Conservation (phyloP, 768 basidiomycete species). For the Agaricus subrufescens region DNA sequence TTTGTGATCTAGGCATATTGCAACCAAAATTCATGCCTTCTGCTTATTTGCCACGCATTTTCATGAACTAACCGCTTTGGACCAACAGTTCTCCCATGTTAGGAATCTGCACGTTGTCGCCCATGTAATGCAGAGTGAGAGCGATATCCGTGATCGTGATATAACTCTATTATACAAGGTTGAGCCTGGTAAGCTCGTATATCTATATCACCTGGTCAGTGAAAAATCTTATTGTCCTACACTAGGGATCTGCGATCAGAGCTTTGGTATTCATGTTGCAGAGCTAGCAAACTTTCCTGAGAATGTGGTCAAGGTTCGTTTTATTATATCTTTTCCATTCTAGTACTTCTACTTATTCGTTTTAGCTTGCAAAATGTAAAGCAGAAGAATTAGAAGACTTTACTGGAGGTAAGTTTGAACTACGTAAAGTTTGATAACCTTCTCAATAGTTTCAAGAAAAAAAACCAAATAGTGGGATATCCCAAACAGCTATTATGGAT, state of each 20-base stretch:
- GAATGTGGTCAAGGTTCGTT: slow-evolving; percentile 69
- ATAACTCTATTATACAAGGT: slow-evolving; percentile 95
- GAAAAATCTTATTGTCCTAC: slow-evolving; percentile 6
- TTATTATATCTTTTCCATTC: not conserved
- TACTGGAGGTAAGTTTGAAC: slow-evolving; percentile 26
- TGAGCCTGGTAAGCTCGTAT: slow-evolving; percentile 61
- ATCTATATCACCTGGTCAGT: not conserved
- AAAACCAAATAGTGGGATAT: slow-evolving; percentile 36
- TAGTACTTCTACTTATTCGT: not conserved
- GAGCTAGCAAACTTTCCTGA: slow-evolving; percentile 97
- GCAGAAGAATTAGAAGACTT: slow-evolving; percentile 92
- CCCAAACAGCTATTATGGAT: slow-evolving; percentile 59
- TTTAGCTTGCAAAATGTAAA: slow-evolving; percentile 80
- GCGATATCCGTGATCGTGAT: slow-evolving; percentile 59
- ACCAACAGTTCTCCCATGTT: slow-evolving; percentile 81
- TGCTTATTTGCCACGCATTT: slow-evolving; percentile 98
- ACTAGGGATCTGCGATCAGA: slow-evolving; percentile 88
- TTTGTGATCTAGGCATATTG: slow-evolving; percentile 67
- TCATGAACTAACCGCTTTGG: slow-evolving; percentile 91
- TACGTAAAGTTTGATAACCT: not conserved
- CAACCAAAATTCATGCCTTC: slow-evolving; percentile 87
- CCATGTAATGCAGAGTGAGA: slow-evolving; percentile 79
- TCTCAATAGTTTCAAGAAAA: not conserved
- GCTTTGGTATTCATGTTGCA: slow-evolving; percentile 98
- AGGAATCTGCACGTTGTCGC: slow-evolving; percentile 96